phyloP scores from a whole-genome alignment of 2,329 filamentous ascomycete species.

The Allantophomopsis cytisporea region DNA sequence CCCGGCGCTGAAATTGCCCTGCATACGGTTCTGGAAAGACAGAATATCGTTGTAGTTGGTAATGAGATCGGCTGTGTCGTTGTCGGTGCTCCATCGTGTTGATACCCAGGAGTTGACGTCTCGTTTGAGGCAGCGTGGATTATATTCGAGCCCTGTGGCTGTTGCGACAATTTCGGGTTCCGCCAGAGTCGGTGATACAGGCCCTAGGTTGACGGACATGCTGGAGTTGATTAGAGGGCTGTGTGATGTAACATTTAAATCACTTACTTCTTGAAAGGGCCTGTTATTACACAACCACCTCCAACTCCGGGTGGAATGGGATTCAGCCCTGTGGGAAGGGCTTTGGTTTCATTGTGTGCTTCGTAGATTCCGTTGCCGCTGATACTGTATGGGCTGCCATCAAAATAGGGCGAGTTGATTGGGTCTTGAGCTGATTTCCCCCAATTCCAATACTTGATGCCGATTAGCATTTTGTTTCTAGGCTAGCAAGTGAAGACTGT shows the following conservation, averaged over 20 bases:
- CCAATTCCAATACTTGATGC: slow-evolving; percentile 16
- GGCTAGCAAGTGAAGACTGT: slow-evolving; percentile 17
- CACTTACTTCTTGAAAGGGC: slow-evolving; percentile 26
- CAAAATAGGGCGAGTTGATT: slow-evolving; percentile 35
- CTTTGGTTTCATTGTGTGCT: slow-evolving; percentile 14
- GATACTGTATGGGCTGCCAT: slow-evolving; percentile 35
- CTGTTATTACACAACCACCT: slow-evolving; percentile 36
- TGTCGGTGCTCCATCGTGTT: slow-evolving; percentile 22
- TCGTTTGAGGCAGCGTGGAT: slow-evolving; percentile 28
- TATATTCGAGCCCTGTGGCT: slow-evolving; percentile 18
- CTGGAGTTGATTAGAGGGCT: background rate
- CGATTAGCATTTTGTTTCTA: slow-evolving; percentile 5
- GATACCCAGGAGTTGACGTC: slow-evolving; percentile 23
- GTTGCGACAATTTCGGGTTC: slow-evolving; percentile 19
- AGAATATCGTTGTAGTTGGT: slow-evolving; percentile 20
- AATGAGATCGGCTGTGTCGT: slow-evolving; percentile 24
- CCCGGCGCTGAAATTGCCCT: slow-evolving; percentile 21
- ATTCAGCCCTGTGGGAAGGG: slow-evolving; percentile 8
- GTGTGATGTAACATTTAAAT: slow-evolving; percentile 1
- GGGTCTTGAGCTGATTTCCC: slow-evolving; percentile 17
- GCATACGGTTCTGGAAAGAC: slow-evolving; percentile 31
- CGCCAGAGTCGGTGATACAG: slow-evolving; percentile 23
- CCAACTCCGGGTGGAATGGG: slow-evolving; percentile 33
- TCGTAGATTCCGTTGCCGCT: slow-evolving; percentile 29
- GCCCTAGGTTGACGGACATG: slow-evolving; percentile 29